These are phyloP conservation scores for Dujonia santamariae DNA, from an alignment of 1,139 yeast species.

Conservation along the genomic window DNA sequence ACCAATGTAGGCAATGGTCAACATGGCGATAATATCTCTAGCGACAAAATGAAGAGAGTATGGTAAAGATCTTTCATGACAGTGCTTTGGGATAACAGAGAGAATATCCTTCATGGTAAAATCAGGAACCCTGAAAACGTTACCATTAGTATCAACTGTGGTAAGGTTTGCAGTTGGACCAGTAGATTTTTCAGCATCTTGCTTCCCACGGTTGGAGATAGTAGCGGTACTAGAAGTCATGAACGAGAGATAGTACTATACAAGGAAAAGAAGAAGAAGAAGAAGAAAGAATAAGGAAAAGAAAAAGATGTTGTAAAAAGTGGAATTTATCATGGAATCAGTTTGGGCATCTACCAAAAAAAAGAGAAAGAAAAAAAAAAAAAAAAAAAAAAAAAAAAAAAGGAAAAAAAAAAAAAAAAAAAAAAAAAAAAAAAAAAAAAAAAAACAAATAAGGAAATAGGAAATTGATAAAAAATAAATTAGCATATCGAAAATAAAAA, in stretches of 20 bases:
- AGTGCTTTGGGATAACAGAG: constrained; percentile 70
- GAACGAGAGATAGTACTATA: not conserved
- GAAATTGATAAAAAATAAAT: not conserved
- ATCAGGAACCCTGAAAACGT: constrained; percentile 69
- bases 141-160: constrained; percentile 61
- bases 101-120: constrained; percentile 71
- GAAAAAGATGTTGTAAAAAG: not conserved
- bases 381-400: not conserved
- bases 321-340: too few relatives aligned
- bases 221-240: constrained; percentile 8
- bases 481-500: not conserved
- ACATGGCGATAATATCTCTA: constrained; percentile 59
- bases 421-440: not conserved
- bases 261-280: not conserved
- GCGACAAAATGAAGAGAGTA: constrained; percentile 61
- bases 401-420: constrained; percentile 1
- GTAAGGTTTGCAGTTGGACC: constrained; percentile 25
- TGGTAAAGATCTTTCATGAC: constrained; percentile 62
- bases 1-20: constrained; percentile 50
- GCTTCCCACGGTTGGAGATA: constrained; percentile 2
- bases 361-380: constrained; percentile 1
- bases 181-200: constrained; percentile 9
- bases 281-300: not conserved
- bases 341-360: not conserved
- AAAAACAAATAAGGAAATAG: not conserved